Conservation (phyloP, 202 grass and related monocot genomes). For the Bolboschoenoplectus hybrid region DNA sequence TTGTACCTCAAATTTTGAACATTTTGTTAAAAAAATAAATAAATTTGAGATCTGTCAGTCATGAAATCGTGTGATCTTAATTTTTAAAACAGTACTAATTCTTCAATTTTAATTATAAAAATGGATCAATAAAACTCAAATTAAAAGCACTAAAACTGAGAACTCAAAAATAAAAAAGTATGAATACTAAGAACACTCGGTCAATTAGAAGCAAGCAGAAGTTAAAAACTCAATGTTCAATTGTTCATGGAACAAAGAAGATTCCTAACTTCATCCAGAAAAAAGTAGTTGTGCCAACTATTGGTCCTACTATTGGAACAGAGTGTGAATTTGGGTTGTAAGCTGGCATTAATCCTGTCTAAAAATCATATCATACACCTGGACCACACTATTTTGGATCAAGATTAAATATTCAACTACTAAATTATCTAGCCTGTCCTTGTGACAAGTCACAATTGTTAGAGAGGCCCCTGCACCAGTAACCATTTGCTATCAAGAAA, state of each 20-base stretch:
- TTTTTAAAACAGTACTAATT: not conserved
- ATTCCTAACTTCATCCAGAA: not conserved
- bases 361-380: conserved; percentile 8
- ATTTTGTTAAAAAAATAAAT: not conserved
- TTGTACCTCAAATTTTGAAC: not conserved
- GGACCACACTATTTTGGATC: not conserved
- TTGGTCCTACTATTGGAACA: not conserved
- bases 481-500: not conserved
- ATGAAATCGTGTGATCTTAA: not conserved
- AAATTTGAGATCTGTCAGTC: not conserved
- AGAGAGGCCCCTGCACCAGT: not conserved
- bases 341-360: not conserved
- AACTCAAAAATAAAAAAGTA: not conserved
- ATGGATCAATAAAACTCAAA: not conserved
- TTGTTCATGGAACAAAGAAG: not conserved
- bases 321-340: not conserved
- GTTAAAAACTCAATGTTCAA: not conserved
- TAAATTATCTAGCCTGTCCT: not conserved
- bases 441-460: not conserved
- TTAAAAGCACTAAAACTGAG: not conserved
- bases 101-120: not conserved
- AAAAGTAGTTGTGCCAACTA: too few relatives aligned
- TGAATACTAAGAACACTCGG: not conserved
- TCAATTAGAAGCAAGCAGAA: not conserved
- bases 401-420: not conserved